Evolutionary conservation across 1,139 yeast species (phyloP).

Genomic region (Ashbya aceris): DNA sequence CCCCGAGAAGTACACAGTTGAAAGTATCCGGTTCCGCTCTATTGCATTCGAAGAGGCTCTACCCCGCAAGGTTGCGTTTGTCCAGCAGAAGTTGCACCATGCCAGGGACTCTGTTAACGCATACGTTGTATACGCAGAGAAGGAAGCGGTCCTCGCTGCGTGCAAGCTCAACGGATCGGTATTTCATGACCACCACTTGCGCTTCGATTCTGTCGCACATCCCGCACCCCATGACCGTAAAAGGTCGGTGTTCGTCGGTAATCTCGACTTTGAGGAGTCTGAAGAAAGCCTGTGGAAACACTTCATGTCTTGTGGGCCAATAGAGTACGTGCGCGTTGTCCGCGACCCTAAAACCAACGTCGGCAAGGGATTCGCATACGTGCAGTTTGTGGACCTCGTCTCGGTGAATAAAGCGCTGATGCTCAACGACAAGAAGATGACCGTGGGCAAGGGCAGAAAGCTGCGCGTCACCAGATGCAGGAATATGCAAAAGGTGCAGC

Average conservation of each 20-base stretch:
- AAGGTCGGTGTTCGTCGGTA: slow-evolving; percentile 85
- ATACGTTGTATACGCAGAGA: slow-evolving; percentile 61
- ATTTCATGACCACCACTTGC: slow-evolving; percentile 64
- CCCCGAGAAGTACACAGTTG: slow-evolving; percentile 38
- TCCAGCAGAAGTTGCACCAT: slow-evolving; percentile 67
- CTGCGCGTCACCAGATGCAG: slow-evolving; percentile 77
- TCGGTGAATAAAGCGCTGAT: slow-evolving; percentile 77
- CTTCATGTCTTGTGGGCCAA: slow-evolving; percentile 59
- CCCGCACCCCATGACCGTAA: slow-evolving; percentile 81
- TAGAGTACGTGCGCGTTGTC: slow-evolving; percentile 82
- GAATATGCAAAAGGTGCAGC: slow-evolving; percentile 35
- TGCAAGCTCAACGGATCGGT: slow-evolving; percentile 52
- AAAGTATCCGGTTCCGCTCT: slow-evolving; percentile 81
- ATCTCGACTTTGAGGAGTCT: slow-evolving; percentile 82
- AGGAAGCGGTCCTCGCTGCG: slow-evolving; percentile 39
- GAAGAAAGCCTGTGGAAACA: slow-evolving; percentile 87
- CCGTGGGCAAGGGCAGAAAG: slow-evolving; percentile 44
- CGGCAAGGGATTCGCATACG: slow-evolving; percentile 96
- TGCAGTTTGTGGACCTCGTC: slow-evolving; percentile 77
- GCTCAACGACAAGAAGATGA: slow-evolving; percentile 61
- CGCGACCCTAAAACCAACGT: slow-evolving; percentile 89
- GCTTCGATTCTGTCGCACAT: slow-evolving; percentile 88
- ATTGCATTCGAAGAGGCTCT: slow-evolving; percentile 81
- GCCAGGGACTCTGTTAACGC: slow-evolving; percentile 79
- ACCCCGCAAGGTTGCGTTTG: slow-evolving; percentile 89